Conservation (phyloP, 257 asterid genomes). For the Solanum neorickii region DNA sequence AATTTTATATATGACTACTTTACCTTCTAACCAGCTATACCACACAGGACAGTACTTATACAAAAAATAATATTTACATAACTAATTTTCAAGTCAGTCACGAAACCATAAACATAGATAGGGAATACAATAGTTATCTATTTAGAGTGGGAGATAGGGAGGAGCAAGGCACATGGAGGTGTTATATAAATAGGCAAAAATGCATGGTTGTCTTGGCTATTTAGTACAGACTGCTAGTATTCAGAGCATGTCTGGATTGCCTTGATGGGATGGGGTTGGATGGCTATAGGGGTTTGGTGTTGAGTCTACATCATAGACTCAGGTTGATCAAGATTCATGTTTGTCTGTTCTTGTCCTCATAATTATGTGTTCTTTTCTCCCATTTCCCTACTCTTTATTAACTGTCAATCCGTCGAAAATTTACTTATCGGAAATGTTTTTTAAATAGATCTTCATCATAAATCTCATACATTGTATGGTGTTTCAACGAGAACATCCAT, state of each 20-base stretch:
- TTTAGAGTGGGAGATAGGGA: neutral
- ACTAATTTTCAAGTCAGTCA: neutral
- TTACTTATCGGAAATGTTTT: too few species aligned
- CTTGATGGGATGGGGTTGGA: neutral
- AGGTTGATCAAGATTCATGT: neutral
- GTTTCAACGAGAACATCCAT: neutral
- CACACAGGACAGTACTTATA: neutral
- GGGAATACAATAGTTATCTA: neutral
- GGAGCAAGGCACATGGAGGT: neutral
- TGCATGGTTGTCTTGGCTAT: neutral
- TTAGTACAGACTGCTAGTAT: neutral
- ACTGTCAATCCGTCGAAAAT: neutral
- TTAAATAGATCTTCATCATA: too few species aligned
- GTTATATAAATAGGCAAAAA: neutral
- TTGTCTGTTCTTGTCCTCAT: neutral
- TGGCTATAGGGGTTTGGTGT: neutral
- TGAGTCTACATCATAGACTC: neutral
- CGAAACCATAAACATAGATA: neutral
- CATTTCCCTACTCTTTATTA: neutral
- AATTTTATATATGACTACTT: neutral
- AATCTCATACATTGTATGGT: too few species aligned
- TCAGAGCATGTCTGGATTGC: neutral
- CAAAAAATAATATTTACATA: too few species aligned
- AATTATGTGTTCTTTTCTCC: neutral
- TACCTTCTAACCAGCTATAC: neutral